Evolutionary conservation across 2,329 filamentous ascomycete species (phyloP), one percentile per base, ranked within the genome.

Genomic region (Diaporthe citrichinensis): DNA sequence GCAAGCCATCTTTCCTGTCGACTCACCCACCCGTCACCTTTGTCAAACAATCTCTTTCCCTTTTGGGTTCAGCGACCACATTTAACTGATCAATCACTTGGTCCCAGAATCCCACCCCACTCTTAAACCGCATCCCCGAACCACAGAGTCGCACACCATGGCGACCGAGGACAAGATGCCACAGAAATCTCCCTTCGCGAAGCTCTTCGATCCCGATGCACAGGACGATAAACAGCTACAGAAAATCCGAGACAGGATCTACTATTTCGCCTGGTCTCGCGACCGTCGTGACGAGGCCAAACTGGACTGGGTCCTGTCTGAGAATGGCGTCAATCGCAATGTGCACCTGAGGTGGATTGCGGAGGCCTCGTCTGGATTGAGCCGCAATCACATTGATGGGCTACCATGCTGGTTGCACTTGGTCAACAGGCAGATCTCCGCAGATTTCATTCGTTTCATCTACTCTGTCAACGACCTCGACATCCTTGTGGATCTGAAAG

Each of bases 271-370:
- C 20, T 77, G 74, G 74, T 72, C 71, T 17, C 72, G 68, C 5
- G 41, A 71, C 6, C 74, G 74, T n/a, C 74, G 74, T 10, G 76
- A 77, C 28, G 25, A 62, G 14, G 36, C 14, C 39, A 77, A 76
- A 25, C 39, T 71, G 23, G 74, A 76, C n/a, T 74, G 61, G 49
- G 72, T 74, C 28, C 15, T 77, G 8, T 77, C 76, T 53, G 65
- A 77, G 61, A 34, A 39, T 7, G 76, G 76, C n/a, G 5, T 77
- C 67, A 55, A 77, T 31, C 76, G 76, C 57, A 77, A 77, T 41
- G 72, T 76, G 25, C 58, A 31, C 23, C 36, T 73, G 46, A 58
- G 41, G 23, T 51, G 49, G 39, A 34, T 59, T 15, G 25, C 36
- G 2, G 39, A 59, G 12, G n/a, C 61, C 25, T 62, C 20, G 10